Evolutionary conservation across 2,329 filamentous ascomycete genomes (phyloP).

Genomic region (Bimuria novae-zelandiae): DNA sequence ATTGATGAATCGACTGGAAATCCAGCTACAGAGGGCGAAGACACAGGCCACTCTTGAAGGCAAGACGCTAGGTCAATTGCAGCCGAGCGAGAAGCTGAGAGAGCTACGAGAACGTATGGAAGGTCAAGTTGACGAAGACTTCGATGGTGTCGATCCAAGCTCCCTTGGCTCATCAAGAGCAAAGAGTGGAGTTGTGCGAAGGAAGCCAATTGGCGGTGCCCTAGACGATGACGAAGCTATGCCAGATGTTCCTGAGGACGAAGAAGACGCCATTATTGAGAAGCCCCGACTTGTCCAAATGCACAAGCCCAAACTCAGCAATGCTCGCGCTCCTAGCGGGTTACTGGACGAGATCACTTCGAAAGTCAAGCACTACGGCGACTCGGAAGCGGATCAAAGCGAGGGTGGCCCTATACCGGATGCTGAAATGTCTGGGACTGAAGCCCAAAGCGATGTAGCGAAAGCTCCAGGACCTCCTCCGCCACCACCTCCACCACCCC

Average conservation of each 20-base stretch:
- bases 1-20: constrained; percentile 91
- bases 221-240: constrained; percentile 45
- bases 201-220: constrained; percentile 46
- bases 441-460: constrained; percentile 69
- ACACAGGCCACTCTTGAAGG: constrained; percentile 97
- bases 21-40: constrained; percentile 94
- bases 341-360: constrained; percentile 73
- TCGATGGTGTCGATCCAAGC: constrained; percentile 67
- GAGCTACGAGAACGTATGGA: constrained; percentile 97
- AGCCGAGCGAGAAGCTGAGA: constrained; percentile 88
- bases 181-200: constrained; percentile 47
- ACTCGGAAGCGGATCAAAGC: constrained; percentile 70
- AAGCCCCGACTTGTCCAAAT: constrained; percentile 81
- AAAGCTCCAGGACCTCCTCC: constrained; percentile 57
- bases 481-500: constrained; percentile 56
- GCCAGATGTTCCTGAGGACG: constrained; percentile 47
- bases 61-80: constrained; percentile 81
- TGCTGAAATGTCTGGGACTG: background rate
- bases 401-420: constrained; percentile 56
- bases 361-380: constrained; percentile 74
- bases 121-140: constrained; percentile 51
- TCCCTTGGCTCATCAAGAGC: constrained; percentile 60
- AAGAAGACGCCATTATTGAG: constrained; percentile 70
- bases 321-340: constrained; percentile 63
- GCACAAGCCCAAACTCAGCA: constrained; percentile 69